Base-by-base conservation (phyloP, 306 rosid species). In the Fagus crenata region DNA sequence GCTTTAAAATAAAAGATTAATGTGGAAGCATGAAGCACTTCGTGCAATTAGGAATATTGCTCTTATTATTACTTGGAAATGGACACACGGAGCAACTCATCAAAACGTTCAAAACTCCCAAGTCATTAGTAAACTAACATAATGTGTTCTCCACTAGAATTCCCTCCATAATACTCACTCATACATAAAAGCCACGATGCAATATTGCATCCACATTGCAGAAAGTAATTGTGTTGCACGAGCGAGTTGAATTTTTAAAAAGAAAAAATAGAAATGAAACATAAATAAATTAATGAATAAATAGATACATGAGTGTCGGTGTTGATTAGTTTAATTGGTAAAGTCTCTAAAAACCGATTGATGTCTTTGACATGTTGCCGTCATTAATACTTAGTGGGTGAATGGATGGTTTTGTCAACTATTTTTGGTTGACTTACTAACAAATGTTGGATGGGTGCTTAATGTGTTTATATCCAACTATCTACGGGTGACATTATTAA, bases 71-170 rank as follows among this genome's bases (percentile, higher is more conserved):
- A 77, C 69, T 7, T 68, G 35, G 64, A 77, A 86, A 78, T 74
- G 79, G 73, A 53, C 91, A 81, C 91, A 84, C 90, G 88, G 79
- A 69, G 82, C 36, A 72, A 67, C 84, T 78, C 85, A 85, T 79
- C 67, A 41, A 42, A 79, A 71, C 51, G 51, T 46, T 46, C 51
- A 46, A 18, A n/a, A 3, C 54, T 70, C 74, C 12, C 53, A 55
- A 65, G 61, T 56, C 86, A 86, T 81, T 67, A 78, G 31, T 78
- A 68, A 67, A 22, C 69, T 1, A 72, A 53, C 58, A 75, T 74
- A 54, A 73, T 79, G 76, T 77, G 72, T 70, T 74, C 60, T 83
- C 84, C 86, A 67, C 83, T 75, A 78, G 73, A 12, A 70, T 74
- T 72, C 15, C 5, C 33, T 13, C n/a, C n/a, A n/a, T n/a, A n/a